These are phyloP conservation scores for Chaetomium cochliodes DNA, from an alignment of 495 filamentous ascomycete species.

Conservation along the genomic window DNA sequence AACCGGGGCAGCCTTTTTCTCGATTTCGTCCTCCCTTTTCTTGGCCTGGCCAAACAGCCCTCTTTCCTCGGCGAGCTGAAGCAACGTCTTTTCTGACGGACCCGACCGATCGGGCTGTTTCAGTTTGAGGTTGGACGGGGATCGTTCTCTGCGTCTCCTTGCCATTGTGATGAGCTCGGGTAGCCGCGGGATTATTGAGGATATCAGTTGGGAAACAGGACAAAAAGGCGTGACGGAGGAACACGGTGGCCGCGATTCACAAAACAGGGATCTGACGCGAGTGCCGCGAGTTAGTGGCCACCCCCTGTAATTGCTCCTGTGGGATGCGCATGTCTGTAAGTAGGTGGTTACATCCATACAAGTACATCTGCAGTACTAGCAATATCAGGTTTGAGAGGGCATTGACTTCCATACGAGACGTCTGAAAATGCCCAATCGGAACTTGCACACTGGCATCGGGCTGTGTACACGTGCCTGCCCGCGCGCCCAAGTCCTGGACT, in stretches of 20 bases:
- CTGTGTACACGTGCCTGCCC: too few relatives aligned
- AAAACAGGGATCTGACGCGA: neutral
- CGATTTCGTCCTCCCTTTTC: constrained; percentile 29
- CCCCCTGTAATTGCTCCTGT: neutral
- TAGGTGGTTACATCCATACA: too few relatives aligned
- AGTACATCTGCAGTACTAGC: too few relatives aligned
- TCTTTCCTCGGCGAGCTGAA: constrained; percentile 62
- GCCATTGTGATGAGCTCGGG: constrained; percentile 36
- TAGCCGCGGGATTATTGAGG: neutral
- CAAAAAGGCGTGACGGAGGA: neutral
- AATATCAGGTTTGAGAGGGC: too few relatives aligned
- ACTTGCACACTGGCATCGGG: too few relatives aligned
- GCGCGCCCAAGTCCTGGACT: too few relatives aligned
- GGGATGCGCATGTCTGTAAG: too few relatives aligned
- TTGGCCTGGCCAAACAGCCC: constrained; percentile 49
- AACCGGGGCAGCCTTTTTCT: constrained; percentile 33
- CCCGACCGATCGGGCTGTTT: constrained; percentile 57
- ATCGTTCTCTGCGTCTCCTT: constrained; percentile 49
- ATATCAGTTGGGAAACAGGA: neutral
- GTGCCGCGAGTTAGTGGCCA: too few relatives aligned
- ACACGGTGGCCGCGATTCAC: too few relatives aligned
- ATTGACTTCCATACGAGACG: too few relatives aligned
- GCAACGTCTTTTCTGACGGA: constrained; percentile 57
- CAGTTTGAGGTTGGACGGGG: constrained; percentile 54
- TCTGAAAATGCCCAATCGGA: too few relatives aligned